phyloP scores from a whole-genome alignment of 805 yeast species.

The Maudiozyma saulgeensis region DNA sequence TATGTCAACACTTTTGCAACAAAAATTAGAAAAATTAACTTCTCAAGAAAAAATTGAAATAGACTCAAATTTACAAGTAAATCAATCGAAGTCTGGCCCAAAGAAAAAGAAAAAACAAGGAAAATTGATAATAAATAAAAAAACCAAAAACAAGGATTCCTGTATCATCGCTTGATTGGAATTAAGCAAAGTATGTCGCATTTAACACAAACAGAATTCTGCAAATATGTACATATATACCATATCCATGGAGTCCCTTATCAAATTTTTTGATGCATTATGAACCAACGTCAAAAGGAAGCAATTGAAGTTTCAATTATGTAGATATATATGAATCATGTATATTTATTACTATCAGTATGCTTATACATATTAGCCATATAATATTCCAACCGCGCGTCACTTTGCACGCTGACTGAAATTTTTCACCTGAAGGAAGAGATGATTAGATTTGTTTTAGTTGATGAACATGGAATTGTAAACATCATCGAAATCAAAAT shows the following conservation, averaged over 20 bases:
- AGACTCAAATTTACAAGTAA: neutral
- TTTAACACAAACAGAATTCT: neutral
- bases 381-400: neutral
- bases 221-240: neutral
- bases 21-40: neutral
- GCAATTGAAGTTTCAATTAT: too few species aligned
- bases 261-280: too few species aligned
- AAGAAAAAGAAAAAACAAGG: neutral
- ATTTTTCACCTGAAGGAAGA: neutral
- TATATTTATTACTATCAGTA: too few species aligned
- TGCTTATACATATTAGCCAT: too few species aligned
- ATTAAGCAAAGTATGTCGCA: neutral
- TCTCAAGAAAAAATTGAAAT: neutral
- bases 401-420: neutral
- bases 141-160: neutral
- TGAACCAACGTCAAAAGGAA: too few species aligned
- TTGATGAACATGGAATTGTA: neutral
- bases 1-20: neutral
- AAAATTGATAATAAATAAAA: neutral
- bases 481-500: too few species aligned
- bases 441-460: neutral
- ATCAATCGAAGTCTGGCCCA: neutral
- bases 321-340: too few species aligned
- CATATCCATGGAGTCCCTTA: too few species aligned
- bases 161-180: neutral